Conservation (phyloP, 2,329 filamentous ascomycete genomes). For the Rhinocladiella mackenziei region DNA sequence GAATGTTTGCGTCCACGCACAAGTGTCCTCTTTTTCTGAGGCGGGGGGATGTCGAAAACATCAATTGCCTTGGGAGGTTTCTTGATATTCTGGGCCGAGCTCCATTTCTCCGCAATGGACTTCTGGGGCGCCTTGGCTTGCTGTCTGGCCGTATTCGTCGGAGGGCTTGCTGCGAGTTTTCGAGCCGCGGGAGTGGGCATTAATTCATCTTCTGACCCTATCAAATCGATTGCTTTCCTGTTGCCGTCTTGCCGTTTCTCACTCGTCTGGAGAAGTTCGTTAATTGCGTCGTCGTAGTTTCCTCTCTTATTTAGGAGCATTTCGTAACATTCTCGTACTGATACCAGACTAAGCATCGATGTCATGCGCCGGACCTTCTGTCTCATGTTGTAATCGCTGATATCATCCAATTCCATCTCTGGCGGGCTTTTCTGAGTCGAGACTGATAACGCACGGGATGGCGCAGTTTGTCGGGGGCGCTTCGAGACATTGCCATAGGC, state of each 20-base stretch:
- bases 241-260: slow-evolving; percentile 30
- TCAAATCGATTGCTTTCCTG: slow-evolving; percentile 31
- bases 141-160: slow-evolving; percentile 32
- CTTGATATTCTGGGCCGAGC: slow-evolving; percentile 43
- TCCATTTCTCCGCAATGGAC: slow-evolving; percentile 58
- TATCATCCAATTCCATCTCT: slow-evolving; percentile 47
- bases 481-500: slow-evolving; percentile 39
- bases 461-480: slow-evolving; percentile 40
- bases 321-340: slow-evolving; percentile 47
- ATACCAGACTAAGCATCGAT: slow-evolving; percentile 45
- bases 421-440: slow-evolving; percentile 15
- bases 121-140: slow-evolving; percentile 52
- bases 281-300: slow-evolving; percentile 54
- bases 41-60: slow-evolving; percentile 28
- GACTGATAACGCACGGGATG: slow-evolving; percentile 47
- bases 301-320: slow-evolving; percentile 50
- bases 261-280: slow-evolving; percentile 42
- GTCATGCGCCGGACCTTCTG: slow-evolving; percentile 52
- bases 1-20: slow-evolving; percentile 47
- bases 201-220: slow-evolving; percentile 43
- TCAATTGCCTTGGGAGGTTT: slow-evolving; percentile 21
- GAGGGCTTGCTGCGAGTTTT: slow-evolving; percentile 36
- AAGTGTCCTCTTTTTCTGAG: slow-evolving; percentile 40
- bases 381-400: slow-evolving; percentile 48
- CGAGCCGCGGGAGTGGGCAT: slow-evolving; percentile 33